phyloP scores from a whole-genome alignment of 371 early-diverging fungal species.

The Mycotypha africana region DNA sequence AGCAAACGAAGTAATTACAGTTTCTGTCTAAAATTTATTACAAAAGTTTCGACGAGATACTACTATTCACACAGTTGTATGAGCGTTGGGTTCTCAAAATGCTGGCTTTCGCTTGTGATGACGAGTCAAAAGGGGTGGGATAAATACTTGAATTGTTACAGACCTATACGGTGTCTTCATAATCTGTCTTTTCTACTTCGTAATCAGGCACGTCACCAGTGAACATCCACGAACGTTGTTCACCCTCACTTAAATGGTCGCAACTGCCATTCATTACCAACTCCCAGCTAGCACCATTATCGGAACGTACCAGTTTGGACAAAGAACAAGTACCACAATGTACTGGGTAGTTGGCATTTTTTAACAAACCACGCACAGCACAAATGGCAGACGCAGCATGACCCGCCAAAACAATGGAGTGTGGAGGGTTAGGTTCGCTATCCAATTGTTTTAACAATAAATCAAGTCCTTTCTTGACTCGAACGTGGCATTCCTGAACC shows the following conservation, averaged over 20 bases:
- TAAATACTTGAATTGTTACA: too few relatives aligned
- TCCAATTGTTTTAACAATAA: conserved; percentile 19
- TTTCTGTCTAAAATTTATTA: too few relatives aligned
- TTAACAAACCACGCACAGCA: conserved; percentile 27
- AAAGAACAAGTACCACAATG: conserved; percentile 25
- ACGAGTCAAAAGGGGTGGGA: too few relatives aligned
- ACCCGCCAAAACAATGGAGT: conserved; percentile 22
- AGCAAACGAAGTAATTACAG: too few relatives aligned
- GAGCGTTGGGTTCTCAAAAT: too few relatives aligned
- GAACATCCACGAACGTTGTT: conserved; percentile 35
- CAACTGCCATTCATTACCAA: conserved; percentile 18
- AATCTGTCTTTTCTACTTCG: conserved; percentile 12
- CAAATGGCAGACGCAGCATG: conserved; percentile 37
- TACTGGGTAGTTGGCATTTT: conserved; percentile 17
- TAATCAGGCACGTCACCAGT: conserved; percentile 35
- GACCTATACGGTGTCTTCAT: too few relatives aligned
- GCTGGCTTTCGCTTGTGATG: too few relatives aligned
- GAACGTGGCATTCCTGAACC: conserved; percentile 20
- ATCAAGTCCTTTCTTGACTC: conserved; percentile 24
- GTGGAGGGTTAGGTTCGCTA: conserved; percentile 6
- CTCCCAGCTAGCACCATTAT: conserved; percentile 21
- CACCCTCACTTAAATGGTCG: conserved; percentile 23
- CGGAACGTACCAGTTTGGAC: conserved; percentile 21
- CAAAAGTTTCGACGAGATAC: too few relatives aligned
- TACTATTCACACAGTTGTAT: too few relatives aligned